Conservation (phyloP, 2,329 filamentous ascomycete species). For the Colletotrichum phormii region DNA sequence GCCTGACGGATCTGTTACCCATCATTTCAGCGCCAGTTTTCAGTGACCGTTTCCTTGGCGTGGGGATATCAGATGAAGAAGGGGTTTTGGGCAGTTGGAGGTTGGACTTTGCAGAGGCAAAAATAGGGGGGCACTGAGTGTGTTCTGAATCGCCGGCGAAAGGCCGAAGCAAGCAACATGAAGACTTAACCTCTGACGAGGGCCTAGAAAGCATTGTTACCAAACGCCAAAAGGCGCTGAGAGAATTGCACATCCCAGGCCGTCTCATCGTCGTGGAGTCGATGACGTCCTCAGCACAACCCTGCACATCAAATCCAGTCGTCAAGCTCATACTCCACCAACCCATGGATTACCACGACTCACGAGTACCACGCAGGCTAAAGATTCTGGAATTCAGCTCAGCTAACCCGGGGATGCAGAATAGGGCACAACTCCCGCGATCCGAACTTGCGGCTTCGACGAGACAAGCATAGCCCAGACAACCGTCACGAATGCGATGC, state of each 20-base stretch:
- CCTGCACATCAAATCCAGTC: neutral
- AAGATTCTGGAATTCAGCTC: slow-evolving; percentile 13
- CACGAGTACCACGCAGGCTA: neutral
- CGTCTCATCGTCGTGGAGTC: slow-evolving; percentile 32
- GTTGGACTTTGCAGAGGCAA: slow-evolving; percentile 9
- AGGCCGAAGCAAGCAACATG: slow-evolving; percentile 26
- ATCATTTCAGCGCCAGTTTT: slow-evolving; percentile 7
- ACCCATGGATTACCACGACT: neutral
- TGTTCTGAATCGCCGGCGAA: slow-evolving; percentile 25
- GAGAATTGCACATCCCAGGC: slow-evolving; percentile 6
- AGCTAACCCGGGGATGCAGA: neutral
- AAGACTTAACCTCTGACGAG: neutral
- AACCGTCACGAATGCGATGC: slow-evolving; percentile 20
- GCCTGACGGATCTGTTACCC: slow-evolving; percentile 11
- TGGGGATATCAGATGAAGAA: slow-evolving; percentile 34
- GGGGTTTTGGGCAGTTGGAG: slow-evolving; percentile 17
- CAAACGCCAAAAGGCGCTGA: neutral
- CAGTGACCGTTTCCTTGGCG: slow-evolving; percentile 24
- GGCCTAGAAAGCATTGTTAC: neutral
- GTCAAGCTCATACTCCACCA: neutral
- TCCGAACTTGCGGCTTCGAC: neutral
- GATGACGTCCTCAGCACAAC: slow-evolving; percentile 29
- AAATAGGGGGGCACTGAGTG: neutral
- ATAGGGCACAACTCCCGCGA: neutral
- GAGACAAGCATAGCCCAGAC: slow-evolving; percentile 14